Base-by-base conservation (phyloP, 306 rosid genomes). In the Amphicarpaea edgeworthii region DNA sequence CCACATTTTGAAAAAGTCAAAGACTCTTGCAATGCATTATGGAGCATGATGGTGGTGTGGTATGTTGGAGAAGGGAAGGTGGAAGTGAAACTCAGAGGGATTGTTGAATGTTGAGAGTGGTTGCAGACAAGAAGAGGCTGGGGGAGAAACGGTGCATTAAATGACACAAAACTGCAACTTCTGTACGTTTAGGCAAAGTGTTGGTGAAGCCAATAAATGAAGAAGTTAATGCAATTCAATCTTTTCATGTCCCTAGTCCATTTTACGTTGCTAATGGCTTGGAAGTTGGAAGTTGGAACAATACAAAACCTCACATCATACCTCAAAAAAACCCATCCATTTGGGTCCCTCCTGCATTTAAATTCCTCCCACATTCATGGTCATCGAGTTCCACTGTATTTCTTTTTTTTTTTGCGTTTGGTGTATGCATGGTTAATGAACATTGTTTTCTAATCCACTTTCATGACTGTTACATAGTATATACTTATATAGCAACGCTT, bases 131-230 rank as follows among this genome's bases (percentile, higher is more conserved):
- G 73, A 78, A 62, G 73, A 78, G 40, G 43, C 8, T 16, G 68
- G 37, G 46, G 59, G 50, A 70, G 55, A 51, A 81, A 82, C 26
- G 68, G 78, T 38, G 89, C 85, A 79, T 76, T 89, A 77, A 91
- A 91, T 87, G 87, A 68, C 10, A 82, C n/a, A 68, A 79, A 91
- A 89, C 86, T 79, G 87, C 86, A 61, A 26, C 65, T 83, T 87
- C 85, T 85, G 88, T 75, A 37, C 50, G 79, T 19, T 34, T 76
- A 72, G 83, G 79, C 80, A 26, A 20, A 58, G 83, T 59, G 81
- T 86, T 66, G 97, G 90, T 91, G 95, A 82, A 76, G 49, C 45
- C 93, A 89, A 40, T 89, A 88, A 92, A 85, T 92, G 92, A 82
- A 76, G 79, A 62, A 86, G 90, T 92, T 37, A 92, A 88, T 92